Conservation (phyloP, 352 stramenopile genomes). For the Pythium oligandrum region DNA sequence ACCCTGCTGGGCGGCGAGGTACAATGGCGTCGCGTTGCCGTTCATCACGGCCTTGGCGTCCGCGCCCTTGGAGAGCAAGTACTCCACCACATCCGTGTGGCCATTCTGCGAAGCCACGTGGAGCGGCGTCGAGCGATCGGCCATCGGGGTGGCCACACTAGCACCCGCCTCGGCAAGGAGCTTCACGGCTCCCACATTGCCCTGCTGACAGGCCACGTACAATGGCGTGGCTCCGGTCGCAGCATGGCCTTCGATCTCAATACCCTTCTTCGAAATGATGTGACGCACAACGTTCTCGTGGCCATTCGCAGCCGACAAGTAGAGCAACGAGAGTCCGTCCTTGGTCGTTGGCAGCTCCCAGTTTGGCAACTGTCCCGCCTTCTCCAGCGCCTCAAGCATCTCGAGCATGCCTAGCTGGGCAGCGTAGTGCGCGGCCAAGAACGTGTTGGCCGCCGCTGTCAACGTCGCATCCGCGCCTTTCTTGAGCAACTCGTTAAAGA, state of each 20-base stretch:
- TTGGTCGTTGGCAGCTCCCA: constrained; percentile 20
- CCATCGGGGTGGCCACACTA: constrained; percentile 42
- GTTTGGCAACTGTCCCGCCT: constrained; percentile 17
- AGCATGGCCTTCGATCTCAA: constrained; percentile 18
- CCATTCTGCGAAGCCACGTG: constrained; percentile 81
- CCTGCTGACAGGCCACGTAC: constrained; percentile 59
- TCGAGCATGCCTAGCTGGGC: constrained; percentile 17
- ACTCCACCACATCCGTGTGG: constrained; percentile 41
- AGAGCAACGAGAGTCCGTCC: constrained; percentile 19
- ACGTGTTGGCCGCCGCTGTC: constrained; percentile 15
- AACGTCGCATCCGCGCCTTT: constrained; percentile 16
- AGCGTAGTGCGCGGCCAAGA: constrained; percentile 19
- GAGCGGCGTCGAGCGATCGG: constrained; percentile 69
- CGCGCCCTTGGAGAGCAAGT: constrained; percentile 52
- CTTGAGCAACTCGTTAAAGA: constrained; percentile 15
- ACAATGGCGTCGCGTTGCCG: constrained; percentile 64
- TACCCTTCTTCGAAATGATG: constrained; percentile 7
- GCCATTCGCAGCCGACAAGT: constrained; percentile 18
- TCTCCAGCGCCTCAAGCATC: constrained; percentile 18
- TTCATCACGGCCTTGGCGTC: constrained; percentile 28
- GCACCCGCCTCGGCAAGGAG: constrained; percentile 13
- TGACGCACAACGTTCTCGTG: constrained; percentile 14
- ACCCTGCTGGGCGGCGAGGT: constrained; percentile 77
- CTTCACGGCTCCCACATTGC: constrained; percentile 19
- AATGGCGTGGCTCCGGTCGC: constrained; percentile 40